Evolutionary conservation across 163 green algal species (phyloP).

Genomic region (Trebouxia gelatinosa): DNA sequence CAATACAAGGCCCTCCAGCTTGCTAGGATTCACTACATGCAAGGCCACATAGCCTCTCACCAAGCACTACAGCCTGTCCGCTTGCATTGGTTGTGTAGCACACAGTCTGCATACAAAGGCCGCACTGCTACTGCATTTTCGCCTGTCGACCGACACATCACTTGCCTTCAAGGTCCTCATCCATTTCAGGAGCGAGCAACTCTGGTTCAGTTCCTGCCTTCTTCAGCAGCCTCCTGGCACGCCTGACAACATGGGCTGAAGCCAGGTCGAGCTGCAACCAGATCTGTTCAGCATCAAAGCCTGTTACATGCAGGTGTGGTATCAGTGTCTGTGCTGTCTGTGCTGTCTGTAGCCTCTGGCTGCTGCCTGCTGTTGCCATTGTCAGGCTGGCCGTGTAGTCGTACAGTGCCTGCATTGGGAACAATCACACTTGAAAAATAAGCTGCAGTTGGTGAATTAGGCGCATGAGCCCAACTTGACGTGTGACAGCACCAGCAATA

Average conservation of each 20-base stretch:
- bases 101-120: too few species aligned
- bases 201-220: slow-evolving; percentile 30
- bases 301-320: slow-evolving; percentile 68
- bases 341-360: neutral
- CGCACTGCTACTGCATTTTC: too few species aligned
- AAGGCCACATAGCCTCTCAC: too few species aligned
- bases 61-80: too few species aligned
- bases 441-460: too few species aligned
- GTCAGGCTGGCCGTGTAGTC: slow-evolving; percentile 26
- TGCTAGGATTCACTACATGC: too few species aligned
- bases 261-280: slow-evolving; percentile 77
- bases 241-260: slow-evolving; percentile 44
- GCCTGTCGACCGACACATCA: too few species aligned
- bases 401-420: slow-evolving; percentile 51
- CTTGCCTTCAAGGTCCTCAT: slow-evolving; percentile 47
- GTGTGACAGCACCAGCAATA: too few species aligned
- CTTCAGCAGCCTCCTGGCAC: slow-evolving; percentile 47
- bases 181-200: slow-evolving; percentile 46
- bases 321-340: slow-evolving; percentile 7
- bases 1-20: too few species aligned
- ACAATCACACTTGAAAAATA: too few species aligned
- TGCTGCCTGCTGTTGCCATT: slow-evolving; percentile 1
- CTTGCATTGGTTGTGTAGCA: too few species aligned
- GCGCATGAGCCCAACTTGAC: too few species aligned
- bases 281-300: slow-evolving; percentile 84